phyloP scores from a whole-genome alignment of 2,329 filamentous ascomycete genomes.

The Harringtonia aguacate region DNA sequence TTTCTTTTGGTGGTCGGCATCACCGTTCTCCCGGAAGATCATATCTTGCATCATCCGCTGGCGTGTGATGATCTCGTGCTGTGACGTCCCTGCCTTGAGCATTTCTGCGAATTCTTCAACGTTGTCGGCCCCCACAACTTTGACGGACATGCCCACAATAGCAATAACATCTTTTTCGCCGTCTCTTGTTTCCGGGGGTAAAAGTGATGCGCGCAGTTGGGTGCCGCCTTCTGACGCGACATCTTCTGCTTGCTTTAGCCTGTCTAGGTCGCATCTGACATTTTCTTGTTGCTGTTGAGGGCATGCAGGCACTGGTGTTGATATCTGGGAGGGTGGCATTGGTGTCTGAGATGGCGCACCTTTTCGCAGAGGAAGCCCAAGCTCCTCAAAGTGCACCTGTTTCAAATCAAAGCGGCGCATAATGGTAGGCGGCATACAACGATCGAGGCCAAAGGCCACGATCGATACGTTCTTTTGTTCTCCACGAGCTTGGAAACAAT shows the following conservation, averaged over 20 bases:
- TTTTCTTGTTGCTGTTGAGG: too few relatives aligned
- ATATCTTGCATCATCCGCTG: slow-evolving; percentile 11
- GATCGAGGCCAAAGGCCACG: slow-evolving; percentile 25
- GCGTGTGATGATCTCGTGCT: slow-evolving; percentile 17
- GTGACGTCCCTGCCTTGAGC: slow-evolving; percentile 17
- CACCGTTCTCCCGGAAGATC: slow-evolving; percentile 12
- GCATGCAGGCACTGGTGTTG: too few relatives aligned
- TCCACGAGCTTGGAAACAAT: slow-evolving; percentile 14
- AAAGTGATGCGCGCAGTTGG: too few relatives aligned
- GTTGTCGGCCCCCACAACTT: slow-evolving; percentile 22
- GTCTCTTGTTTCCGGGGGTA: not conserved
- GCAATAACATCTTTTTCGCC: slow-evolving; percentile 16
- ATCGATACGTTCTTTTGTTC: slow-evolving; percentile 10
- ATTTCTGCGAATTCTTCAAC: slow-evolving; percentile 22
- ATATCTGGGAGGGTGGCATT: too few relatives aligned
- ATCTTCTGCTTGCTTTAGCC: too few relatives aligned
- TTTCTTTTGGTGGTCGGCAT: slow-evolving; percentile 8
- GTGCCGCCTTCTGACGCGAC: too few relatives aligned
- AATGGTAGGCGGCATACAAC: slow-evolving; percentile 19
- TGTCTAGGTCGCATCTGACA: too few relatives aligned
- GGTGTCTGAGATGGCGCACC: too few relatives aligned
- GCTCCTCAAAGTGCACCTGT: slow-evolving; percentile 14
- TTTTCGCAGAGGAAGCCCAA: slow-evolving; percentile 11
- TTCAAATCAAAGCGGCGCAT: not conserved
- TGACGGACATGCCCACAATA: slow-evolving; percentile 24